Evolutionary conservation across 2,329 filamentous ascomycete species (phyloP).

Genomic region (Chrysoporthe austroafricana): DNA sequence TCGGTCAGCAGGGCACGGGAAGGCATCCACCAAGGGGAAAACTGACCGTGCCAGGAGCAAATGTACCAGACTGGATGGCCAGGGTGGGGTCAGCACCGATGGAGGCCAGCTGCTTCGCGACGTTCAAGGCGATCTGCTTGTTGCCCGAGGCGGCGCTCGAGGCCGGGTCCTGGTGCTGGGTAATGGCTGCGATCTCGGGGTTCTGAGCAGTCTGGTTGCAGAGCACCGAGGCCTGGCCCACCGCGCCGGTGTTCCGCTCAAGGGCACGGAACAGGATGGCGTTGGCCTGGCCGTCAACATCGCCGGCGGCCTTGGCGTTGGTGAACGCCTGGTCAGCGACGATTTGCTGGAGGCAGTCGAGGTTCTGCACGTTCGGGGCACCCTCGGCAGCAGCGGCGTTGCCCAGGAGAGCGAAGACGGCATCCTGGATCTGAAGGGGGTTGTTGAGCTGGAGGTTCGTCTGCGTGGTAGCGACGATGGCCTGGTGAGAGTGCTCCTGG

Average conservation of each 20-base stretch:
- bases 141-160: conserved; percentile 44
- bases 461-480: conserved; percentile 46
- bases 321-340: conserved; percentile 51
- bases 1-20: not conserved
- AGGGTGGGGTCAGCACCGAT: conserved; percentile 46
- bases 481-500: conserved; percentile 55
- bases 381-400: conserved; percentile 49
- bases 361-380: conserved; percentile 26
- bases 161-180: conserved; percentile 50
- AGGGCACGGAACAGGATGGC: conserved; percentile 48
- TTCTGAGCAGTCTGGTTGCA: conserved; percentile 48
- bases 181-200: conserved; percentile 48
- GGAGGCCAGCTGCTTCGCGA: conserved; percentile 46
- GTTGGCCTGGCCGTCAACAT: conserved; percentile 46
- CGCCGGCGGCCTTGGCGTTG: conserved; percentile 47
- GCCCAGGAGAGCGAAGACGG: conserved; percentile 47
- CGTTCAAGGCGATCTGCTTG: conserved; percentile 44
- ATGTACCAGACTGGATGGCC: conserved; percentile 48
- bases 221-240: conserved; percentile 43
- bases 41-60: conserved; percentile 42
- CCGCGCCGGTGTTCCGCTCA: conserved; percentile 48
- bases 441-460: conserved; percentile 46
- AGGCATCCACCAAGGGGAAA: not conserved
- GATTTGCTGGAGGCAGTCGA: conserved; percentile 33
- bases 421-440: conserved; percentile 50